phyloP scores from a whole-genome alignment of 257 asterid genomes.

The Rehmannia glutinosa region DNA sequence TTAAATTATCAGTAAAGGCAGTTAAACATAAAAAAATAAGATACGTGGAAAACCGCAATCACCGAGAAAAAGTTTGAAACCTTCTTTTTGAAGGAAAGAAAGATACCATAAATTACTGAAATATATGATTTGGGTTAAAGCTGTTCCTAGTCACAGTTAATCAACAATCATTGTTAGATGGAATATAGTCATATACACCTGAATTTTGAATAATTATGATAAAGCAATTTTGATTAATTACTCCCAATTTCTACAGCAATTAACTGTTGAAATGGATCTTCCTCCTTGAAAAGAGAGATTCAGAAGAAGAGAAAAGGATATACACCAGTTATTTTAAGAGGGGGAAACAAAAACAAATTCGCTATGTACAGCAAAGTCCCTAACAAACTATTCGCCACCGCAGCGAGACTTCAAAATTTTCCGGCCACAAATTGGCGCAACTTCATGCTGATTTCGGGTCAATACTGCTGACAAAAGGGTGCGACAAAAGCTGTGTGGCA shows the following conservation, averaged over 20 bases:
- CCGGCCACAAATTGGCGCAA: neutral
- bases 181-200: too few relatives aligned
- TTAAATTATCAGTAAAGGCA: too few relatives aligned
- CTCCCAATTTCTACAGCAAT: conserved; percentile 27
- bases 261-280: conserved; percentile 30
- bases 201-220: neutral
- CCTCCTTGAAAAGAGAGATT: neutral
- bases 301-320: conserved; percentile 15
- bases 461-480: conserved; percentile 46
- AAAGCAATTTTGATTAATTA: conserved; percentile 10
- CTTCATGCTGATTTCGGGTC: conserved; percentile 12
- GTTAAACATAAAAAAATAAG: too few relatives aligned
- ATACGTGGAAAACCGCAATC: too few relatives aligned
- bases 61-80: too few relatives aligned
- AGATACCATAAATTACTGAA: too few relatives aligned
- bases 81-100: too few relatives aligned
- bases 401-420: conserved; percentile 5
- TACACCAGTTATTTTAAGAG: conserved; percentile 7
- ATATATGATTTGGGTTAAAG: too few relatives aligned
- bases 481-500: conserved; percentile 52
- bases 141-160: too few relatives aligned
- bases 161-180: too few relatives aligned
- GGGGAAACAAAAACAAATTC: neutral
- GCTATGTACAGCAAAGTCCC: conserved; percentile 3
- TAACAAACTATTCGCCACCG: conserved; percentile 3